Percentiles rank a stretch among this genome's conserved stretches.
Evolutionary conservation across 192 early-diverging fungal species (phyloP).

Genomic region (Backusella westeae): DNA sequence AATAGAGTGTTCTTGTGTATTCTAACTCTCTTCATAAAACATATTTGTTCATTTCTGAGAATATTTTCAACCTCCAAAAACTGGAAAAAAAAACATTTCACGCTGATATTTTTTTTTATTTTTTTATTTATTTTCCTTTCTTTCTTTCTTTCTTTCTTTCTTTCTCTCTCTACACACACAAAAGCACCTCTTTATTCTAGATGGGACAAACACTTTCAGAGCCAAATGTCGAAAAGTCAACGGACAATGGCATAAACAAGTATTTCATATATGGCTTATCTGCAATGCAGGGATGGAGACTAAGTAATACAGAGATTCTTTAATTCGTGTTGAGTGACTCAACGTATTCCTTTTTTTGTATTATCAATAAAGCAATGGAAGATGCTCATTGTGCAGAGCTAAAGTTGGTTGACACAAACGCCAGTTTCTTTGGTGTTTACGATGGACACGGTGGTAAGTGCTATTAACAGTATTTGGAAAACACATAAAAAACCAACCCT

Average conservation of each 20-base stretch:
- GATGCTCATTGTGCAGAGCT: slow-evolving; percentile 92
- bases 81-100: too few relatives aligned
- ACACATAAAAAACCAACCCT: neutral
- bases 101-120: neutral
- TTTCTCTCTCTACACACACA: neutral
- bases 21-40: too few relatives aligned
- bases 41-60: too few relatives aligned
- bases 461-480: too few relatives aligned
- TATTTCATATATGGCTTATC: slow-evolving; percentile 83
- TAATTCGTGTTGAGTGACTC: neutral
- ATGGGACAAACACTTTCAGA: slow-evolving; percentile 98
- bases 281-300: slow-evolving; percentile 98
- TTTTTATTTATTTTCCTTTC: neutral
- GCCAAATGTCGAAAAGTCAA: slow-evolving; percentile 89
- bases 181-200: neutral
- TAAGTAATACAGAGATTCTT: slow-evolving; percentile 48
- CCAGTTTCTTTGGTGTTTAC: slow-evolving; percentile 94
- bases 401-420: slow-evolving; percentile 59
- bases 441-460: slow-evolving; percentile 91
- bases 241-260: slow-evolving; percentile 67
- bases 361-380: slow-evolving; percentile 79
- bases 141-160: neutral
- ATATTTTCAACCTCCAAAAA: too few relatives aligned
- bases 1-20: too few relatives aligned
- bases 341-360: slow-evolving; percentile 3